Percentiles rank a stretch among this genome's conserved stretches.
phyloP scores from a whole-genome alignment of 306 rosid species.

The Pyrus bretschneideri region DNA sequence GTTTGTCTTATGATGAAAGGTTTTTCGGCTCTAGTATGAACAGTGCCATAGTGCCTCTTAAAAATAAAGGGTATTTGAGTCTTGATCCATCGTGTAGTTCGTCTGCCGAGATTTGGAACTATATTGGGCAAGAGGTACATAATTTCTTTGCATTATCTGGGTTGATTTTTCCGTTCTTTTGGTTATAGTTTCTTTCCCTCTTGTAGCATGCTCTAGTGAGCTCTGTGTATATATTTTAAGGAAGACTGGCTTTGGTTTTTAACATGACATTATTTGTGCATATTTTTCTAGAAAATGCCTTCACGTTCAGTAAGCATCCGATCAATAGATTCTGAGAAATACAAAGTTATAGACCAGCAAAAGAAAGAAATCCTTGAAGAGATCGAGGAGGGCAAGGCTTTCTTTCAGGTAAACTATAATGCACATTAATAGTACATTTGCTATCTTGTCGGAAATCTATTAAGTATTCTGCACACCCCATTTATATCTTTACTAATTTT shows the following conservation, averaged over 20 bases:
- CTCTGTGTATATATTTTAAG: conserved; percentile 3
- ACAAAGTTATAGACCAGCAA: conserved; percentile 54
- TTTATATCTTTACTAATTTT: neutral
- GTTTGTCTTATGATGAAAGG: conserved; percentile 59
- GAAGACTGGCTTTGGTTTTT: neutral
- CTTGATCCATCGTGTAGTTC: conserved; percentile 40
- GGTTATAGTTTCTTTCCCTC: neutral
- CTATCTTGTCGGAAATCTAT: neutral
- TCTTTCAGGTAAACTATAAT: conserved; percentile 60
- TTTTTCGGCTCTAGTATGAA: conserved; percentile 65
- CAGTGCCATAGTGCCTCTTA: conserved; percentile 44
- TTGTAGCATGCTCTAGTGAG: conserved; percentile 1
- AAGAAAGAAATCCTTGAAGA: conserved; percentile 70
- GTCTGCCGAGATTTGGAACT: conserved; percentile 56
- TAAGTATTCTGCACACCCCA: neutral
- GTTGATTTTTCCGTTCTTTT: conserved; percentile 17
- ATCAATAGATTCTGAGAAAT: conserved; percentile 69
- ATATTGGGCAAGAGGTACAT: conserved; percentile 72
- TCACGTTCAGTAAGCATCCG: conserved; percentile 68
- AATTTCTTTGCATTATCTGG: conserved; percentile 4
- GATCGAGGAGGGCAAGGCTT: conserved; percentile 94
- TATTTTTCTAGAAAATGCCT: conserved; percentile 57
- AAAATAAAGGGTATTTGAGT: conserved; percentile 53
- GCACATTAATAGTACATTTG: neutral
- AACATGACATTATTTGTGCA: neutral